These are phyloP conservation scores for Ophiosphaerella korrae DNA, from an alignment of 2,329 filamentous ascomycete genomes.

Conservation along the genomic window DNA sequence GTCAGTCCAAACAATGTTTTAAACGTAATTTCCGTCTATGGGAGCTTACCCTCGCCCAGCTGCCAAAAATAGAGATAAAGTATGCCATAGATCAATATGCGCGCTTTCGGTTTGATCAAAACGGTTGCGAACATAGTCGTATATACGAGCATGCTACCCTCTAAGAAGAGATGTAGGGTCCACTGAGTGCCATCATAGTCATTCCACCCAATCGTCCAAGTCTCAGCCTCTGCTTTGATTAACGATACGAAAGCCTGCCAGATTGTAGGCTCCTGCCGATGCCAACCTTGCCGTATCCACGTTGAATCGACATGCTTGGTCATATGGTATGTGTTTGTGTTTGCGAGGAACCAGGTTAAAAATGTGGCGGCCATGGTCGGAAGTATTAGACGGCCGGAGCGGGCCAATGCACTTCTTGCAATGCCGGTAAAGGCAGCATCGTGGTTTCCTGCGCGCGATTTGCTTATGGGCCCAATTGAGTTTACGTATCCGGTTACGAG, in stretches of 20 bases:
- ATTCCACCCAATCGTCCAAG: constrained; percentile 48
- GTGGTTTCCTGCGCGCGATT: constrained; percentile 60
- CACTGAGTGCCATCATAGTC: constrained; percentile 52
- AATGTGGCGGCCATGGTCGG: constrained; percentile 62
- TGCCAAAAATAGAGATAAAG: constrained; percentile 51
- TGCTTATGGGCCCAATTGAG: constrained; percentile 64
- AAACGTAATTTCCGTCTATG: no score
- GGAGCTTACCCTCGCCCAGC: constrained; percentile 37
- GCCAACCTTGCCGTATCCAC: constrained; percentile 58
- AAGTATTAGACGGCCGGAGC: constrained; percentile 63
- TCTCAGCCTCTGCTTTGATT: constrained; percentile 37
- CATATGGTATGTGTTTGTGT: constrained; percentile 63
- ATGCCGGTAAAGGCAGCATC: constrained; percentile 60
- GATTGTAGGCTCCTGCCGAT: constrained; percentile 41
- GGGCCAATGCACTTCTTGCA: constrained; percentile 62
- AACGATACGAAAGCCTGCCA: constrained; percentile 40
- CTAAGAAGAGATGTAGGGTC: constrained; percentile 50
- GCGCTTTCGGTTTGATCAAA: constrained; percentile 44
- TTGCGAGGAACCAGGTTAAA: constrained; percentile 61
- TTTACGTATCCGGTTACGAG: constrained; percentile 69
- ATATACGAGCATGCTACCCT: constrained; percentile 51
- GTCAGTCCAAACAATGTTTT: constrained; percentile 18
- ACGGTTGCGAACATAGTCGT: constrained; percentile 49
- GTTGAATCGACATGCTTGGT: constrained; percentile 63
- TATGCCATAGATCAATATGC: constrained; percentile 42